phyloP scores from a whole-genome alignment of 2,329 filamentous ascomycete species.

The Ceratocystis lukuohia region DNA sequence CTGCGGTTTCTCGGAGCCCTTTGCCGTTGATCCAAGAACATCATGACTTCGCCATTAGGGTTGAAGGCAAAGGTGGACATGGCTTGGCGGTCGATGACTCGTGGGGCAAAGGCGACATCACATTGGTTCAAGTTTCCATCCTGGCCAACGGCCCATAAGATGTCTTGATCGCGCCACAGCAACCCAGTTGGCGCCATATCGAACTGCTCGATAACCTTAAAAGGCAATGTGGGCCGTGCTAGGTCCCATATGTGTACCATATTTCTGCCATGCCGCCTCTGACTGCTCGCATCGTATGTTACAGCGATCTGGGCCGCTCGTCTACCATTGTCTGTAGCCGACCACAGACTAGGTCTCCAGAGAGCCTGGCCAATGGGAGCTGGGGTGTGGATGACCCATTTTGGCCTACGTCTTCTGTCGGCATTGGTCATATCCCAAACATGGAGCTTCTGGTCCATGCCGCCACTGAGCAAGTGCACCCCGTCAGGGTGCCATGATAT shows the following conservation, averaged over 20 bases:
- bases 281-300: slow-evolving; percentile 44
- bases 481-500: slow-evolving; percentile 58
- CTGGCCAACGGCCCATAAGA: slow-evolving; percentile 51
- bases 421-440: slow-evolving; percentile 52
- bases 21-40: slow-evolving; percentile 48
- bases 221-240: slow-evolving; percentile 52
- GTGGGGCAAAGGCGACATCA: slow-evolving; percentile 50
- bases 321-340: slow-evolving; percentile 46
- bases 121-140: slow-evolving; percentile 52
- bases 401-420: slow-evolving; percentile 51
- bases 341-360: slow-evolving; percentile 54
- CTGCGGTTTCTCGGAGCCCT: slow-evolving; percentile 21
- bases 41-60: slow-evolving; percentile 43
- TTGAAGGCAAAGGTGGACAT: slow-evolving; percentile 50
- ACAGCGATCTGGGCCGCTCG: slow-evolving; percentile 50
- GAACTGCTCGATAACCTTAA: slow-evolving; percentile 51
- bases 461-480: slow-evolving; percentile 50
- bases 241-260: slow-evolving; percentile 55
- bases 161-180: slow-evolving; percentile 51
- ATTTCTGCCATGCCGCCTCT: slow-evolving; percentile 41
- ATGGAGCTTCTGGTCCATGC: slow-evolving; percentile 46
- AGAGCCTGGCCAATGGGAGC: slow-evolving; percentile 45
- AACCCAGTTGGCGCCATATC: slow-evolving; percentile 43
- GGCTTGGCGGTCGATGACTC: slow-evolving; percentile 48
- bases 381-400: slow-evolving; percentile 47